Evolutionary conservation across 306 rosid species (phyloP), one percentile per base, ranked within the genome.

Genomic region (Medicago ruthenica): DNA sequence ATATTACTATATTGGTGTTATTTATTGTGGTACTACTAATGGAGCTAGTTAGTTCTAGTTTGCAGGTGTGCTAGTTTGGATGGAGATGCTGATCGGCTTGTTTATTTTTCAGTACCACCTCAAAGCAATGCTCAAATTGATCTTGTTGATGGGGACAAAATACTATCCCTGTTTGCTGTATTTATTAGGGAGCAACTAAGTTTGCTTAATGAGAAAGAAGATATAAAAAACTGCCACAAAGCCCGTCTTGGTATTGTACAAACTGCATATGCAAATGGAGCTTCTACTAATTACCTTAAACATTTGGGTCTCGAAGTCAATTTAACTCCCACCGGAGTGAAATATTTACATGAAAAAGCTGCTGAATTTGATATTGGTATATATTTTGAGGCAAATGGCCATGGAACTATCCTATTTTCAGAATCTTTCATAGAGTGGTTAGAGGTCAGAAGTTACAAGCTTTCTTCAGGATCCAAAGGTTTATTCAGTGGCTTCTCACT

Each of bases 331-430:
- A 95, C 99, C 7, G 97, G 97, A 82, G 99, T 92, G 59, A 95
- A 95, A 80, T 85, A 86, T 85, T 84, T 95, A 64, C 97, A 92
- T 40, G 96, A 89, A 82, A 90, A 95, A 86, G 98, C 97, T 63
- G 85, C 87, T 51, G 89, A 80, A 54, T 92, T 60, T 76, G 97
- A 90, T 83, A 84, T 95, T 34, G 97, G 99, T 69, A 92, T 95
- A 74, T 95, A 92, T 85, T 95, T 92, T 78, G 99, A 95, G 81
- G 97, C 99, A 84, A 95, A 95, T 85, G 99, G 99, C 75, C 99
- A 92, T 79, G 99, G 99, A 61, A 90, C 99, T 51, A 55, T 90
- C 76, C 74, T 95, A 80, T 95, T 92, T 84, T 95, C 99, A 4
- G 96, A 95, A 79, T 57, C 74, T 51, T 88, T 85, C 85, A 42